A percentile compares a stretch with the other conserved stretches of the same genome.
These are phyloP conservation scores for Flaveria linearis DNA, from an alignment of 129 eudicot genomes.

Conservation along the genomic window DNA sequence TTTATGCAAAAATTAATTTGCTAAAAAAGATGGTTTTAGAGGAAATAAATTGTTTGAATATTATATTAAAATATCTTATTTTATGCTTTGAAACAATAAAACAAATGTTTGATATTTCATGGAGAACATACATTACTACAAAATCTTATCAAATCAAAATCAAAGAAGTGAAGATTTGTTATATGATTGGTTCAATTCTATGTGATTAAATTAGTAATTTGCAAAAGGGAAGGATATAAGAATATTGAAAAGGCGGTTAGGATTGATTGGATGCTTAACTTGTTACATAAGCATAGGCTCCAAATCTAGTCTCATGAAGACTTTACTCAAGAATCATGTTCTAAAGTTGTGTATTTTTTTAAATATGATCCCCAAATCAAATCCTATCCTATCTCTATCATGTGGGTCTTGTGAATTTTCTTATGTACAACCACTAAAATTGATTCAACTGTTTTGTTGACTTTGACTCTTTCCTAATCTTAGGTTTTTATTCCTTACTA, in stretches of 20 bases:
- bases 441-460: conserved; percentile 21
- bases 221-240: conserved; percentile 22
- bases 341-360: conserved; percentile 24
- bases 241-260: conserved; percentile 32
- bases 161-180: background rate
- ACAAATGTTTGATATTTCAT: background rate
- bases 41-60: background rate
- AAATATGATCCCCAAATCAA: conserved; percentile 25
- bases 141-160: background rate
- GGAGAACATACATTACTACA: background rate
- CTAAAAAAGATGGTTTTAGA: background rate
- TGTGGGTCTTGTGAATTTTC: conserved; percentile 40
- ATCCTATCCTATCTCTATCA: conserved; percentile 45
- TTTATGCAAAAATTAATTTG: no score
- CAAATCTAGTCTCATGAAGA: conserved; percentile 26
- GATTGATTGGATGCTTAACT: conserved; percentile 22
- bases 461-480: conserved; percentile 34
- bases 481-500: conserved; percentile 23
- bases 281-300: conserved; percentile 37
- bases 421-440: conserved; percentile 36
- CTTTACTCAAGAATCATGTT: conserved; percentile 43
- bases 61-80: conserved; percentile 5
- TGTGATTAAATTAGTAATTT: conserved; percentile 26
- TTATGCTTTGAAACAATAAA: conserved; percentile 9
- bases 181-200: conserved; percentile 24